These are phyloP conservation scores for Tremellales sp. DNA, from an alignment of 1,284 basidiomycete species.

Conservation along the genomic window DNA sequence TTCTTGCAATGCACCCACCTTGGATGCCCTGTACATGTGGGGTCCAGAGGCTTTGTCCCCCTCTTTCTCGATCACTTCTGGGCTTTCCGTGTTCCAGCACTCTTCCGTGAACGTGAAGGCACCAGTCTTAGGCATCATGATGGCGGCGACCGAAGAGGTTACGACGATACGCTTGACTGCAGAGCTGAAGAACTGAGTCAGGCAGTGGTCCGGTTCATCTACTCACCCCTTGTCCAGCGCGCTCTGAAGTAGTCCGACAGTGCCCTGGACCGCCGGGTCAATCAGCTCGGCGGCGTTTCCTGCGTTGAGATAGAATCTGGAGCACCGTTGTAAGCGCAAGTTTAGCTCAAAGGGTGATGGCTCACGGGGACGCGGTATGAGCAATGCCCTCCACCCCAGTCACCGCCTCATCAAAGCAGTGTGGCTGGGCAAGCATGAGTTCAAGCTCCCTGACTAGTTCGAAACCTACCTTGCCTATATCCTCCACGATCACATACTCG, in stretches of 20 bases:
- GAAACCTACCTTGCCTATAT: conserved; percentile 54
- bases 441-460: too few relatives aligned
- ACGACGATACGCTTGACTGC: conserved; percentile 61
- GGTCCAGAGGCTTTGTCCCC: background rate
- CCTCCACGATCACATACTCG: conserved; percentile 56
- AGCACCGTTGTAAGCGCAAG: background rate
- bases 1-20: too few relatives aligned
- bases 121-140: conserved; percentile 44
- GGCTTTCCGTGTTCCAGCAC: background rate
- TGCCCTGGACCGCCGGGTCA: conserved; percentile 61
- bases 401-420: conserved; percentile 67
- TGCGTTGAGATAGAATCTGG: conserved; percentile 31
- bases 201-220: background rate
- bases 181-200: conserved; percentile 22
- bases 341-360: background rate
- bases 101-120: conserved; percentile 20
- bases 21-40: too few relatives aligned
- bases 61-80: background rate
- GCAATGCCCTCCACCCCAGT: conserved; percentile 61
- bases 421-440: conserved; percentile 49
- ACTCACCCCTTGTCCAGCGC: conserved; percentile 53
- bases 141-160: conserved; percentile 58
- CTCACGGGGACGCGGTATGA: conserved; percentile 22
- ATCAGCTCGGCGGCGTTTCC: conserved; percentile 52
- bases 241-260: conserved; percentile 56